Evolutionary conservation across 805 yeast genomes (phyloP).

Genomic region (Kazachstania bromeliacearum): DNA sequence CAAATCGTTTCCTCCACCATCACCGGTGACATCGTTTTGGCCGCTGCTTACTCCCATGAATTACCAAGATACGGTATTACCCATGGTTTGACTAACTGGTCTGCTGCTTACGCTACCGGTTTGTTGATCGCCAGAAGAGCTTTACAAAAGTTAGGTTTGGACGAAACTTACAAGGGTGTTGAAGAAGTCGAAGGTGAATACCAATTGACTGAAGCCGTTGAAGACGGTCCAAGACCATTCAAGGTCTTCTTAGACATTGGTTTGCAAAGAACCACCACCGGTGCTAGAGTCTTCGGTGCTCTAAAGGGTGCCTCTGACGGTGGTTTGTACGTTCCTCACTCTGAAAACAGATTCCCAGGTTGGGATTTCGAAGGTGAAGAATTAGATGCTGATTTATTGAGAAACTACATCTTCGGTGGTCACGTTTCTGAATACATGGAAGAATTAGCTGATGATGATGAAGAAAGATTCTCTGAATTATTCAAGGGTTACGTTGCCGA

Average conservation of each 20-base stretch:
- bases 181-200: conserved; percentile 99
- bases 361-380: conserved; percentile 98
- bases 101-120: conserved; percentile 99
- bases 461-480: conserved; percentile 94
- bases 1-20: conserved; percentile 95
- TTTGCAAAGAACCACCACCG: conserved; percentile 99
- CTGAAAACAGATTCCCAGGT: conserved; percentile 99
- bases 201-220: conserved; percentile 97
- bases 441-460: conserved; percentile 99
- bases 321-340: conserved; percentile 98
- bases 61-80: conserved; percentile 94
- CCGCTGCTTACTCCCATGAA: conserved; percentile 99
- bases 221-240: conserved; percentile 99
- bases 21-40: conserved; percentile 90
- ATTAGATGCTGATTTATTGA: conserved; percentile 91
- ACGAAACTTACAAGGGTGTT: conserved; percentile 96
- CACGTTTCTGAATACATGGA: conserved; percentile 99
- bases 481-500: conserved; percentile 95
- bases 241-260: conserved; percentile 98
- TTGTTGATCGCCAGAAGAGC: conserved; percentile 98
- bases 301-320: conserved; percentile 99
- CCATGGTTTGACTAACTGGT: conserved; percentile 99
- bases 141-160: conserved; percentile 93
- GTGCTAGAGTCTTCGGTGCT: conserved; percentile 99
- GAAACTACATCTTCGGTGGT: conserved; percentile 99